Evolutionary conservation across 208 protist genomes (phyloP).

Genomic region (Crithidia brevicula): DNA sequence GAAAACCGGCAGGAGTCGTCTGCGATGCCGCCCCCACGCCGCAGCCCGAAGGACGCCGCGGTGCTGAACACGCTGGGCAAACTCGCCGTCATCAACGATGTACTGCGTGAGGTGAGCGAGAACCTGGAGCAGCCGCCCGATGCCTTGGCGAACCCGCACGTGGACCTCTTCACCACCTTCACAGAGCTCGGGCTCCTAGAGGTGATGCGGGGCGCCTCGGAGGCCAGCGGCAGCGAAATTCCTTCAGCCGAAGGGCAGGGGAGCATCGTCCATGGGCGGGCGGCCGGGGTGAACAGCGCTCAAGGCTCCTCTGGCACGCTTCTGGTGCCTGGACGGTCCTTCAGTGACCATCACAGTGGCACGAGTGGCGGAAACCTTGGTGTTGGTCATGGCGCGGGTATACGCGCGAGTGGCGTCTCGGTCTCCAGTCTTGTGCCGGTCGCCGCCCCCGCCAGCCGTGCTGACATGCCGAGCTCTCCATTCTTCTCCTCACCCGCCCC

Average conservation of each 20-base stretch:
- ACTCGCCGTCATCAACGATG: constrained; percentile 60
- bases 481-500: background rate
- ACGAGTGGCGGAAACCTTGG: constrained; percentile 7
- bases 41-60: constrained; percentile 43
- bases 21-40: constrained; percentile 56
- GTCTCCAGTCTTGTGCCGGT: background rate
- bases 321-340: background rate
- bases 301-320: constrained; percentile 1
- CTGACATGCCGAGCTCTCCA: background rate
- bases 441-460: background rate
- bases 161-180: constrained; percentile 66
- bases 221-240: background rate
- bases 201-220: constrained; percentile 16
- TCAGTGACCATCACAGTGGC: background rate
- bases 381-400: background rate
- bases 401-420: background rate
- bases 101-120: constrained; percentile 39
- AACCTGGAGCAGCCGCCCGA: constrained; percentile 20
- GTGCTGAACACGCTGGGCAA: constrained; percentile 55
- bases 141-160: constrained; percentile 26
- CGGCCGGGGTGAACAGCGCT: background rate
- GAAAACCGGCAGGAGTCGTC: constrained; percentile 41
- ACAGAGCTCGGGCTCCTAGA: constrained; percentile 61
- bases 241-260: background rate
- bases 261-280: background rate